A percentile compares a stretch with the other conserved stretches of the same genome.
Evolutionary conservation across 192 early-diverging fungal genomes (phyloP).

Genomic region (Nowakowskiella sp.): DNA sequence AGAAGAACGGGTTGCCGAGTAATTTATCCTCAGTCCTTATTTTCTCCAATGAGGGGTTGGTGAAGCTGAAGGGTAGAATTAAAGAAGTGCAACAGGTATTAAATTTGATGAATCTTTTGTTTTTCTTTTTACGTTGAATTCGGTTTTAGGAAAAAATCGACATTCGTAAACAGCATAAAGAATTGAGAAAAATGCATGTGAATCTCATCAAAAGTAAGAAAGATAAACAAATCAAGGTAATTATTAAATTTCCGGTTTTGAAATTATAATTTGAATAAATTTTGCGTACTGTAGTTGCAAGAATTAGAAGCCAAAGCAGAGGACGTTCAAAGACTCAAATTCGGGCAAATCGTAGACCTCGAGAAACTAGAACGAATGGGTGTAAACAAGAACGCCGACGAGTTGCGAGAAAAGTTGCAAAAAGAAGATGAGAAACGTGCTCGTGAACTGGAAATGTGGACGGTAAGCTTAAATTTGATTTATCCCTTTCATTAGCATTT

Average conservation of each 20-base stretch:
- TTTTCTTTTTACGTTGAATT: background rate
- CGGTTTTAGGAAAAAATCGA: slow-evolving; percentile 46
- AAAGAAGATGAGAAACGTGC: slow-evolving; percentile 43
- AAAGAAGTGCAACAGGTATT: slow-evolving; percentile 47
- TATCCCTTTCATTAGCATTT: background rate
- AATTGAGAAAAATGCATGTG: slow-evolving; percentile 54
- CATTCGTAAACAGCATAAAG: slow-evolving; percentile 50
- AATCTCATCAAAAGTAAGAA: slow-evolving; percentile 43
- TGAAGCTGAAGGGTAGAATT: slow-evolving; percentile 39
- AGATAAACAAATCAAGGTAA: slow-evolving; percentile 47
- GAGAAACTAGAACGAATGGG: slow-evolving; percentile 56
- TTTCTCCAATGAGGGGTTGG: slow-evolving; percentile 44
- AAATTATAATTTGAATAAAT: slow-evolving; percentile 1
- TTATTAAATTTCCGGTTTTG: slow-evolving; percentile 6
- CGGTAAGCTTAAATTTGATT: slow-evolving; percentile 23
- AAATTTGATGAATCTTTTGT: slow-evolving; percentile 3
- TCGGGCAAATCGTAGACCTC: slow-evolving; percentile 53
- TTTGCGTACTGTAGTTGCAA: slow-evolving; percentile 19
- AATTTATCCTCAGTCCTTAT: slow-evolving; percentile 42
- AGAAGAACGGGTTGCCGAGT: slow-evolving; percentile 31
- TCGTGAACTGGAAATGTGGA: slow-evolving; percentile 34
- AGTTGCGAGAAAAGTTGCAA: slow-evolving; percentile 48
- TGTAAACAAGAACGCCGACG: slow-evolving; percentile 53
- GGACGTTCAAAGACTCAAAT: slow-evolving; percentile 62
- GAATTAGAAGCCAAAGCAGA: slow-evolving; percentile 39